phyloP scores from a whole-genome alignment of 306 rosid species.

The Acacia acuminata region DNA sequence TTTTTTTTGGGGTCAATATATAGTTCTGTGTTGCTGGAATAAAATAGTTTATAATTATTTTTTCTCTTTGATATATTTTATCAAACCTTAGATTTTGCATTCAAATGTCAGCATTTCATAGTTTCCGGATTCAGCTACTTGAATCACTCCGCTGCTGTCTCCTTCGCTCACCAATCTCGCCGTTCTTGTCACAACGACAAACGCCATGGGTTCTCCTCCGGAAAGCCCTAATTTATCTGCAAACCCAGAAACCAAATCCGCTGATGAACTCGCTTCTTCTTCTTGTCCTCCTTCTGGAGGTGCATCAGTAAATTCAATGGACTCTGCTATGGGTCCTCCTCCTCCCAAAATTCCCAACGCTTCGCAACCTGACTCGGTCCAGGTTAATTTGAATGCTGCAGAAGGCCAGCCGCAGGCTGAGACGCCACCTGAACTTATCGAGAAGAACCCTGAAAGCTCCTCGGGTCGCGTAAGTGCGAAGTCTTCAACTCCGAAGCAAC shows the following conservation, averaged over 20 bases:
- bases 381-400: neutral
- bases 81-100: too few relatives aligned
- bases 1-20: too few relatives aligned
- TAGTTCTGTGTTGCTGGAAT: too few relatives aligned
- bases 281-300: slow-evolving; percentile 25
- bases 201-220: slow-evolving; percentile 68
- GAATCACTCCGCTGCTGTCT: neutral
- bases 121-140: neutral
- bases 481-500: slow-evolving; percentile 26
- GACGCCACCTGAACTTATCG: slow-evolving; percentile 20
- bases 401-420: slow-evolving; percentile 17
- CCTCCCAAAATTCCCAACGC: slow-evolving; percentile 34
- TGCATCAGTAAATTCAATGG: neutral
- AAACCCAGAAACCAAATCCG: slow-evolving; percentile 26
- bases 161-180: neutral
- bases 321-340: slow-evolving; percentile 45
- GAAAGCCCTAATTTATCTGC: slow-evolving; percentile 41
- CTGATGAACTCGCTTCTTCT: slow-evolving; percentile 17
- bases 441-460: slow-evolving; percentile 11
- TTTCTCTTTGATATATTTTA: too few relatives aligned
- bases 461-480: slow-evolving; percentile 17
- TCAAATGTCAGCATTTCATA: too few relatives aligned
- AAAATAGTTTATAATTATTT: too few relatives aligned
- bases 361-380: slow-evolving; percentile 28
- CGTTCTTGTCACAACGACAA: slow-evolving; percentile 44